A percentile compares a stretch with the other conserved stretches of the same genome.
These are phyloP conservation scores for Penicillium sclerotiorum DNA, from an alignment of 2,329 filamentous ascomycete genomes.

Conservation along the genomic window DNA sequence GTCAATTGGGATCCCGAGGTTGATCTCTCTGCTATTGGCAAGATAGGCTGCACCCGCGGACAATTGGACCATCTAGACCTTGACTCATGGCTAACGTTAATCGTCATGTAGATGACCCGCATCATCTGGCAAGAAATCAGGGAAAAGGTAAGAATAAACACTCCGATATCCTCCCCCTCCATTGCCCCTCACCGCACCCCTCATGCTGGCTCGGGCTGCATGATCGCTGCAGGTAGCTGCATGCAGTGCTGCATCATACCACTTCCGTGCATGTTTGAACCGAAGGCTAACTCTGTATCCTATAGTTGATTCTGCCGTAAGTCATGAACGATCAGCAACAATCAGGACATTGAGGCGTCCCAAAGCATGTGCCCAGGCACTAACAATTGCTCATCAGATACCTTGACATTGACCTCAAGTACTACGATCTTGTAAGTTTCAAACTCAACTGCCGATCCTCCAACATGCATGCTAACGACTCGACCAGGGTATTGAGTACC, in stretches of 20 bases:
- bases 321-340: constrained; percentile 18
- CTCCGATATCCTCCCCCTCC: constrained; percentile 1
- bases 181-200: constrained; percentile 13
- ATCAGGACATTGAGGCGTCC: background rate
- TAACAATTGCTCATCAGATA: constrained; percentile 56
- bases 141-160: constrained; percentile 67
- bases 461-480: constrained; percentile 13
- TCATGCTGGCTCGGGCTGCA: constrained; percentile 18
- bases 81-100: constrained; percentile 20
- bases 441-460: background rate
- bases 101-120: constrained; percentile 75
- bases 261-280: background rate
- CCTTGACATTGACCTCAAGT: constrained; percentile 97
- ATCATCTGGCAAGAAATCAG: constrained; percentile 99
- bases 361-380: background rate
- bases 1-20: constrained; percentile 20
- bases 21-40: too few species aligned
- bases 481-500: constrained; percentile 76
- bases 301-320: constrained; percentile 78
- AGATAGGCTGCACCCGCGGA: too few species aligned
- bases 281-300: constrained; percentile 16
- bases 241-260: constrained; percentile 16
- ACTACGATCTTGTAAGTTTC: constrained; percentile 74
- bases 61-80: too few species aligned
- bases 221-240: constrained; percentile 17